phyloP scores from a whole-genome alignment of 73 alveolate species.

The Paramecium primaurelia region DNA sequence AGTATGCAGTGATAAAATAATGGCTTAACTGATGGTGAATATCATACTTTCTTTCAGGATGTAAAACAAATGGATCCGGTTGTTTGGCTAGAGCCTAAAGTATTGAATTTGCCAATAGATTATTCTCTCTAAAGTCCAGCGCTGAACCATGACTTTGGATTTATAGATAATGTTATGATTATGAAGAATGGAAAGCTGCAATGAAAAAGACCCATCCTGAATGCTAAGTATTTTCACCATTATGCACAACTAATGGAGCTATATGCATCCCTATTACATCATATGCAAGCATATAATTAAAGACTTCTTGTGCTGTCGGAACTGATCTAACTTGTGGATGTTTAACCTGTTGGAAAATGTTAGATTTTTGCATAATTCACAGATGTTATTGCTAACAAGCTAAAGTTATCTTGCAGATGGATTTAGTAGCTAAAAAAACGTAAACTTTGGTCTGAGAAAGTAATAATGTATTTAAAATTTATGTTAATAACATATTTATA shows the following conservation, averaged over 20 bases:
- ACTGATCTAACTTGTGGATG: slow-evolving; percentile 14
- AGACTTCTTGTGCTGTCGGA: background rate
- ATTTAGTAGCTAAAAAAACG: too few species aligned
- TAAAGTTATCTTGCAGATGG: too few species aligned
- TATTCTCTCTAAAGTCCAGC: background rate
- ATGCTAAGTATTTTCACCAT: background rate
- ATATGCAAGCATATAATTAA: background rate
- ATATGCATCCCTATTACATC: background rate
- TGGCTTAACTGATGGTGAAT: background rate
- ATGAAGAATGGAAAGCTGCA: background rate
- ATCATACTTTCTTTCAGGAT: background rate
- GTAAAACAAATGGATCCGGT: background rate
- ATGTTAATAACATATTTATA: too few species aligned
- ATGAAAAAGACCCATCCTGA: background rate
- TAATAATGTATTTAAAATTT: too few species aligned
- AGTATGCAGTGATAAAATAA: background rate
- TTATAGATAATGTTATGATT: background rate
- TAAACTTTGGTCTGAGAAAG: too few species aligned
- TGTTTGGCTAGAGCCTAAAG: background rate
- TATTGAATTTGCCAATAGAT: background rate
- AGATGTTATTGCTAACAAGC: background rate
- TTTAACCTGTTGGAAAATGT: background rate
- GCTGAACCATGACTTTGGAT: background rate
- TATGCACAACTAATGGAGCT: slow-evolving; percentile 17
- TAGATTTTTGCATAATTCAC: background rate